Conservation (phyloP, 1,284 basidiomycete genomes). For the Apiotrichum gamsii region DNA sequence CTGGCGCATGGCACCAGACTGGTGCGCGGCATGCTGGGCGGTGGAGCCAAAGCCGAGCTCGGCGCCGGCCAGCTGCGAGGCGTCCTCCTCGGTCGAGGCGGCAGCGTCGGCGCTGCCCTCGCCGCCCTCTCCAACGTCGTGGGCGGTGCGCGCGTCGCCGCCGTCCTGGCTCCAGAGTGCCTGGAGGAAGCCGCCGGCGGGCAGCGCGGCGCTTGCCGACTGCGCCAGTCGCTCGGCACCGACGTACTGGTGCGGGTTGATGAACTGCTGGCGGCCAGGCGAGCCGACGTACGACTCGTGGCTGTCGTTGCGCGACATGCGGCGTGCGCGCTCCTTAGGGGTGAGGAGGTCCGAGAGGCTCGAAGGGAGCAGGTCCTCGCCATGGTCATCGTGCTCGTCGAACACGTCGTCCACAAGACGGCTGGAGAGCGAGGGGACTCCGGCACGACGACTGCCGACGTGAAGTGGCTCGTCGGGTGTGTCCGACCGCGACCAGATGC, state of each 20-base stretch:
- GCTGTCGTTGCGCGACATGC: constrained; percentile 59
- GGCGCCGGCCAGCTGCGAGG: neutral
- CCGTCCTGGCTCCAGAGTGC: constrained; percentile 43
- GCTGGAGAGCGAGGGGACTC: neutral
- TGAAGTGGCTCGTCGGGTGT: constrained; percentile 35
- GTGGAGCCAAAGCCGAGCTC: constrained; percentile 32
- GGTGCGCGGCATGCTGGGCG: too few relatives aligned
- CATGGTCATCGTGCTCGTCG: constrained; percentile 53
- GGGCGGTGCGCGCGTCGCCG: constrained; percentile 31
- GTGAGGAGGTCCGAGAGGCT: constrained; percentile 80
- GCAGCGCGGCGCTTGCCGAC: constrained; percentile 42
- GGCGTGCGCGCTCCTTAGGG: constrained; percentile 68
- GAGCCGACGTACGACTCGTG: constrained; percentile 32
- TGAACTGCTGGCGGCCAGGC: constrained; percentile 21
- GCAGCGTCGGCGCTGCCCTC: neutral
- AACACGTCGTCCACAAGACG: constrained; percentile 20
- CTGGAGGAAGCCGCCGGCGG: constrained; percentile 36
- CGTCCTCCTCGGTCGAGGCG: neutral
- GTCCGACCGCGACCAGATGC: constrained; percentile 42
- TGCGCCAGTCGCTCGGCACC: constrained; percentile 38
- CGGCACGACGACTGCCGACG: constrained; percentile 13
- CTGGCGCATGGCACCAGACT: constrained; percentile 22
- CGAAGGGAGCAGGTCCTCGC: constrained; percentile 80
- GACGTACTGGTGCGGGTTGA: constrained; percentile 17
- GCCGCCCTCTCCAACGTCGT: neutral